Percentiles rank a stretch among this genome's conserved stretches.
Evolutionary conservation across 768 basidiomycete species (phyloP).

Genomic region (Auricularia auricula-judae): DNA sequence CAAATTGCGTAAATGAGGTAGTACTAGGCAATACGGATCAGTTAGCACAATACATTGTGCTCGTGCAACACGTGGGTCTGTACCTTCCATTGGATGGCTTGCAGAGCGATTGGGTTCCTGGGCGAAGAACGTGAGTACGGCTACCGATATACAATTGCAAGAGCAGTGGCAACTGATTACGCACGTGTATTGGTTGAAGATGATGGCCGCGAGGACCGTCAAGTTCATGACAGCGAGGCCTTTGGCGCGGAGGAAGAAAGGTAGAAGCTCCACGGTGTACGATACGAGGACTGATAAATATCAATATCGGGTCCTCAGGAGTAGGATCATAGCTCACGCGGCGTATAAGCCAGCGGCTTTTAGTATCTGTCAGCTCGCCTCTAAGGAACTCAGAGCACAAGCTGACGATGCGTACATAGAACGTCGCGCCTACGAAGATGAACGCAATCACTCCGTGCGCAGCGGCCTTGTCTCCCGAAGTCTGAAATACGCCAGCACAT

Average conservation of each 20-base stretch:
- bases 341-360: background rate
- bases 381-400: too few species aligned
- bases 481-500: constrained; percentile 10
- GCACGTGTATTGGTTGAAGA: constrained; percentile 18
- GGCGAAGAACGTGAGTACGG: background rate
- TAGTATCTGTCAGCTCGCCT: too few species aligned
- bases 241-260: constrained; percentile 21
- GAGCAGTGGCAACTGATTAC: background rate
- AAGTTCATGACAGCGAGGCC: constrained; percentile 12
- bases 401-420: background rate
- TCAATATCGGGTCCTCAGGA: background rate
- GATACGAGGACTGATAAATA: background rate
- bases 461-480: constrained; percentile 12
- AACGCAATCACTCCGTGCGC: constrained; percentile 21
- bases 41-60: background rate
- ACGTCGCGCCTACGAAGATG: constrained; percentile 10
- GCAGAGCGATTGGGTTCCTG: constrained; percentile 15
- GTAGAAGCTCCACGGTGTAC: constrained; percentile 23
- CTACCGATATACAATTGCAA: too few species aligned
- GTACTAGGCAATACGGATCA: background rate
- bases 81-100: constrained; percentile 10
- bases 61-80: background rate
- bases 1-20: constrained; percentile 5
- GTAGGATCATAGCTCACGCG: background rate
- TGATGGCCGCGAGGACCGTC: constrained; percentile 15